phyloP scores from a whole-genome alignment of 2,329 filamentous ascomycete genomes.

The Calonectria henricotiae region DNA sequence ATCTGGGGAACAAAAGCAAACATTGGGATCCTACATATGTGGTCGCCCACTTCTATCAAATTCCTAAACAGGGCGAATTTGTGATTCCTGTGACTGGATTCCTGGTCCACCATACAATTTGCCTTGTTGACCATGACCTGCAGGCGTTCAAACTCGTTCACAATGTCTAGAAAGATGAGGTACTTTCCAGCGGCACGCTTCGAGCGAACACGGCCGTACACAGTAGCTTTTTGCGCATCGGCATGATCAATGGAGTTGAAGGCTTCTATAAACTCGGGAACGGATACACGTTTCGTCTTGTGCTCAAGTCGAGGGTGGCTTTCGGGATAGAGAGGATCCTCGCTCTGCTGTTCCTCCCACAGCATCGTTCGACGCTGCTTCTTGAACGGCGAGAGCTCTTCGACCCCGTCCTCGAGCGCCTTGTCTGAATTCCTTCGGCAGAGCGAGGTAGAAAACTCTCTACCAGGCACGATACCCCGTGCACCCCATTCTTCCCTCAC shows the following conservation, averaged over 20 bases:
- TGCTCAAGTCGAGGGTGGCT: slow-evolving; percentile 58
- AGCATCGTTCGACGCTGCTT: slow-evolving; percentile 57
- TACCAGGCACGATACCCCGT: slow-evolving; percentile 32
- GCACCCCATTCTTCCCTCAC: slow-evolving; percentile 37
- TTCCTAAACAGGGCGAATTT: slow-evolving; percentile 75
- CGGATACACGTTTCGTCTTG: slow-evolving; percentile 51
- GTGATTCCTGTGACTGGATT: slow-evolving; percentile 53
- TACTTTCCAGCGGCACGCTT: slow-evolving; percentile 82
- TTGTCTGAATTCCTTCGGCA: slow-evolving; percentile 33
- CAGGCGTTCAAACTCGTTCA: slow-evolving; percentile 79
- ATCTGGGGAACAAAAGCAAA: slow-evolving; percentile 43
- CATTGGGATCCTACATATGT: slow-evolving; percentile 77
- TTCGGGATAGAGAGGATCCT: slow-evolving; percentile 58
- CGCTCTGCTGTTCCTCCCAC: slow-evolving; percentile 54
- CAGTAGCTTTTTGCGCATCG: slow-evolving; percentile 52
- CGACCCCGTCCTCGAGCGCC: slow-evolving; percentile 44
- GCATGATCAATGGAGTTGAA: slow-evolving; percentile 50
- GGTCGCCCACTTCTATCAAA: slow-evolving; percentile 85
- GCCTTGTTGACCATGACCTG: slow-evolving; percentile 84
- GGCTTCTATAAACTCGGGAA: slow-evolving; percentile 57
- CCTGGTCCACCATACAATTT: slow-evolving; percentile 60
- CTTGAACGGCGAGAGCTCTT: slow-evolving; percentile 58
- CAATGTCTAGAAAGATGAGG: slow-evolving; percentile 88
- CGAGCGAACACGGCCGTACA: slow-evolving; percentile 79
- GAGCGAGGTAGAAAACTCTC: slow-evolving; percentile 48